Base-by-base conservation (phyloP, 176 grass and related monocot genomes). In the Pontederia paniculata region DNA sequence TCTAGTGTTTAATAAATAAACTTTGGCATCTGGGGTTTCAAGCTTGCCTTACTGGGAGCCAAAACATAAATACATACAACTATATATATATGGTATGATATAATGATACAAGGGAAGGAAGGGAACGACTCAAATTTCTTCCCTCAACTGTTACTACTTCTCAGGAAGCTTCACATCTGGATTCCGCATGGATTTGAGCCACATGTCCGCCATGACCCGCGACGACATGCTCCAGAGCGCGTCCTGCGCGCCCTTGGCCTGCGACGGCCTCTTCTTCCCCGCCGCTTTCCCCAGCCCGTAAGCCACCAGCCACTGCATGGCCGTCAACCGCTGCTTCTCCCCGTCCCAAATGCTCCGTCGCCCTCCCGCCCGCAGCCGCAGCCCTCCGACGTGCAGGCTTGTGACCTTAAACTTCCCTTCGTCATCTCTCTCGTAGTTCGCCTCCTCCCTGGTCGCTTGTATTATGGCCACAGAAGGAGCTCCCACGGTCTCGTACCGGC, bases 161-260 rank as follows among this genome's bases (percentile, higher is more conserved):
- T 63, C 43, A 10, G 44, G 19, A 14, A 46, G n/a, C 74, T 75
- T 98, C 58, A 98, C 86, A 54, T 91, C 83, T 8, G 93, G 86
- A 73, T 98, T 98, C 55, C 93, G 77, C 71, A 82, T 67, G 37
- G 86, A 73, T 67, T 73, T 91, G 21, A 98, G 83, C 93, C 93
- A 98, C 83, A 98, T 98, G 45, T 88, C 93, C 21, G 93, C 93
- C 80, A 98, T 84, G 50, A 98, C 66, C 54, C 86, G 78, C 48
- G 93, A 88, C 63, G 93, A 88, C 70, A 91, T 84, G 70, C 93
- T 91, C 86, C 86, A 91, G 0, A 98, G 44, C 65, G 71, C 73
- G 23, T 91, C 86, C 2, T 76, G 51, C 1, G 66, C 77, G 12
- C 25, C 55, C 76, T 84, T 88, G 41, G 58, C 66, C 1, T 65